These are phyloP conservation scores for Usnea hakonensis DNA, from an alignment of 495 filamentous ascomycete species.

Conservation along the genomic window DNA sequence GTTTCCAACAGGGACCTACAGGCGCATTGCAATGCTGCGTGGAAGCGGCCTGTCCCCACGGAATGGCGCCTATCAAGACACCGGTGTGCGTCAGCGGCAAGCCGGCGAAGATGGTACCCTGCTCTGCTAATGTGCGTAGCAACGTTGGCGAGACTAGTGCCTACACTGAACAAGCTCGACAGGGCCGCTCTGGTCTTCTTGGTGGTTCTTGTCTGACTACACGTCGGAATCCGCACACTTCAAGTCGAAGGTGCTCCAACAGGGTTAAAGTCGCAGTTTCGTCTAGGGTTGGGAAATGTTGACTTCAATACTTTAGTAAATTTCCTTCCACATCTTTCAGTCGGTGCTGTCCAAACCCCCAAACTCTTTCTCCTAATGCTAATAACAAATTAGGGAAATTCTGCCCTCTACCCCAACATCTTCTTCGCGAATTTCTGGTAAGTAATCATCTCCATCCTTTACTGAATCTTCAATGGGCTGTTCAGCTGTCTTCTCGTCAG, in stretches of 20 bases:
- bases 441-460: conserved; percentile 35
- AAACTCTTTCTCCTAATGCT: conserved; percentile 12
- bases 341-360: conserved; percentile 1
- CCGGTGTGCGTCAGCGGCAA: conserved; percentile 11
- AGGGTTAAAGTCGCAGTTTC: neutral
- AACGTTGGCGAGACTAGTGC: neutral
- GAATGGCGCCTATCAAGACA: neutral
- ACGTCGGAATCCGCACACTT: neutral
- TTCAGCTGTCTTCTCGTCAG: conserved; percentile 34
- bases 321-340: conserved; percentile 21
- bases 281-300: conserved; percentile 5
- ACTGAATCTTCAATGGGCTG: conserved; percentile 32
- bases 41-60: neutral
- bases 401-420: conserved; percentile 14
- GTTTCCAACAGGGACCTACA: conserved; percentile 19
- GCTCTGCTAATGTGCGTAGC: conserved; percentile 12
- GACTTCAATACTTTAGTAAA: conserved; percentile 17
- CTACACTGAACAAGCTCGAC: neutral
- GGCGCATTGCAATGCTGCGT: neutral
- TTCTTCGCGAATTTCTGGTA: conserved; percentile 37
- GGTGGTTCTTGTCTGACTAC: neutral
- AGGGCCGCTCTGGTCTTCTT: neutral
- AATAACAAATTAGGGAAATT: neutral
- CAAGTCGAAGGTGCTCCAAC: neutral
- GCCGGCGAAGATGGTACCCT: conserved; percentile 27